phyloP scores from a whole-genome alignment of 129 eudicot species.

The Dittrichia graveolens region DNA sequence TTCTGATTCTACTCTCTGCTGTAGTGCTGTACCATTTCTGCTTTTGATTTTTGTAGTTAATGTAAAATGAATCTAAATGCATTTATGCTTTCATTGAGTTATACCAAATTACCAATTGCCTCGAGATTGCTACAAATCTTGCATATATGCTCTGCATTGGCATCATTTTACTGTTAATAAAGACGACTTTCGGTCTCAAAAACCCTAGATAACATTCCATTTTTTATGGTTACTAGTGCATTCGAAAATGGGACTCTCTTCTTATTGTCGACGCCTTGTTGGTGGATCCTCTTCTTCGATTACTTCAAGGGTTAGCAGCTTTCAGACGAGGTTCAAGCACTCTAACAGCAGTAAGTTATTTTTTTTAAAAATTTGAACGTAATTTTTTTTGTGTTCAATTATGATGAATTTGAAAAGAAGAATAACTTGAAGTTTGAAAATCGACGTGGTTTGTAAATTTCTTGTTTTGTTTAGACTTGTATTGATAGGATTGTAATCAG shows the following conservation, averaged over 20 bases:
- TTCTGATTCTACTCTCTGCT: too few species aligned
- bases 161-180: too few species aligned
- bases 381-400: background rate
- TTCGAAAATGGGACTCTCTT: slow-evolving; percentile 18
- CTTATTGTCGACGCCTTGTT: slow-evolving; percentile 22
- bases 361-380: background rate
- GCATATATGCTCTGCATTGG: too few species aligned
- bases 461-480: slow-evolving; percentile 1
- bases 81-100: too few species aligned
- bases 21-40: too few species aligned
- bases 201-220: background rate
- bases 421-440: background rate
- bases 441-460: background rate
- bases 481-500: background rate
- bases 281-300: slow-evolving; percentile 21
- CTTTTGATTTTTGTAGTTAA: too few species aligned
- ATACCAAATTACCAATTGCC: too few species aligned
- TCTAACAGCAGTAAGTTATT: slow-evolving; percentile 33
- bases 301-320: slow-evolving; percentile 23
- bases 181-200: background rate
- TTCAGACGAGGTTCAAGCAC: slow-evolving; percentile 35
- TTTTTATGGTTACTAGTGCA: background rate
- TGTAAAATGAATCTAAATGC: too few species aligned
- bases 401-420: background rate
- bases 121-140: too few species aligned